Evolutionary conservation across 257 asterid species (phyloP), one percentile per base, ranked within the genome.

Genomic region (Solanum chilense): DNA sequence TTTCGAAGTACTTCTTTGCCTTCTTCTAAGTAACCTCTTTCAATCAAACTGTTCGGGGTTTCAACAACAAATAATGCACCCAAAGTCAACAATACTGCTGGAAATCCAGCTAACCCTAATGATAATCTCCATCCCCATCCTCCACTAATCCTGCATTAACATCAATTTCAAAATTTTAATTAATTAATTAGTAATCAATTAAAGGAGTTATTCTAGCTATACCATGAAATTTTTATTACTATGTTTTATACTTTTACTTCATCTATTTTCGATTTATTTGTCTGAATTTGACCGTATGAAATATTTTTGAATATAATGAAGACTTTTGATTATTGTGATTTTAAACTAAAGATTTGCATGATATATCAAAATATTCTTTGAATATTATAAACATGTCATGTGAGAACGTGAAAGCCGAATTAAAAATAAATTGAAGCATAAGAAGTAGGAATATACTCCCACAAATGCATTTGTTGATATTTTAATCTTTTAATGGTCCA

Each of bases 101-200:
- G 99, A 64, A 95, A 20, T 10, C 98, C 99, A 10, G 98, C 99
- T 85, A 96, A 75, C 27, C 98, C 99, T 35, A 96, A 68, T 5
- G 99, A 96, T 9, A 96, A 27, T 41, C 99, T 92, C 99, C 99
- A 96, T 2, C 99, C 99, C 94, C 95, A 93, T 75, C 94, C 96
- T 76, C 98, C 98, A 52, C 88, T 49, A 45, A 96, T 95, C 80
- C 99, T 96, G 91, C 16, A 11, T 23, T 77, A 27, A 5, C 45
- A 16, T 10, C 7, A 37, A 64, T 45, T 44, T 27, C 16, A 42
- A 29, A 9, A 27, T 25, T 5, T 37, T 37, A 37, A 37, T 35
- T 4, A 1, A 7, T 42, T 52, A 39, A 23, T 20, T 23, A 76
- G 83, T 18, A 76, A 12, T n/a, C 3, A 44, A 21, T 20, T 7